Evolutionary conservation across 2,329 filamentous ascomycete genomes (phyloP), one percentile per base, ranked within the genome.

Genomic region (Clonostachys solani): DNA sequence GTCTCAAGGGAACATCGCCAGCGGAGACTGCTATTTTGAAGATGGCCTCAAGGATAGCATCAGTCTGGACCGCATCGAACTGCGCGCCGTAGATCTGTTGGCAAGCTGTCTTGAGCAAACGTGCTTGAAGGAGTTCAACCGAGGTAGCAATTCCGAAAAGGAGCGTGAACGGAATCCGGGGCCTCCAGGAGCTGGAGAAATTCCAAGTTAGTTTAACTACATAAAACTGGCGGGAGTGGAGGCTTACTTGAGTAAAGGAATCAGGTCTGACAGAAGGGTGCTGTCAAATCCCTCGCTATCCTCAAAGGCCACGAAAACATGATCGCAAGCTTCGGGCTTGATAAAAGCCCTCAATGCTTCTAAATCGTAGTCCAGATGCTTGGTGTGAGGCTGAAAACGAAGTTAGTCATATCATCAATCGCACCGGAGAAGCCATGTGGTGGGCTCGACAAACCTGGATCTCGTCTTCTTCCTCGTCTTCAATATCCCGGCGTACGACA

Each of bases 281-380:
- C 81, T 81, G 55, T 92, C 88, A 59, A 94, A 92, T 1, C 85
- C 88, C 65, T 94, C 89, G 52, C 87, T 90, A 58, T 94, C 89
- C 61, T 91, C 85, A 49, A 94, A 83, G 1, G 86, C 82, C 43
- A 95, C 72, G 45, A 89, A 77, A 10, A 92, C 77, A 54, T 82
- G 81, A 38, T 77, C 66, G 33, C 75, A 76, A 19, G 66, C 62
- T 36, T 77, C 75, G 9, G 73, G 68, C 49, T 72, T 74, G 13
- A 83, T 72, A 62, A 79, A 83, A 23, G 79, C 74, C 50, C 83
- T 69, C 33, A 94, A 65, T 19, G 86, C 81, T 56, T 88, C 84
- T 15, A 94, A 74, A 58, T 94, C 89, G 60, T 92, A 94, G 56
- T 89, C 86, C 3, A 92, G 75, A 49, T 87, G 79, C 61, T 80